Conservation (phyloP, 176 grass and related monocot genomes). For the sorghum (Sorghum bicolor) region DNA sequence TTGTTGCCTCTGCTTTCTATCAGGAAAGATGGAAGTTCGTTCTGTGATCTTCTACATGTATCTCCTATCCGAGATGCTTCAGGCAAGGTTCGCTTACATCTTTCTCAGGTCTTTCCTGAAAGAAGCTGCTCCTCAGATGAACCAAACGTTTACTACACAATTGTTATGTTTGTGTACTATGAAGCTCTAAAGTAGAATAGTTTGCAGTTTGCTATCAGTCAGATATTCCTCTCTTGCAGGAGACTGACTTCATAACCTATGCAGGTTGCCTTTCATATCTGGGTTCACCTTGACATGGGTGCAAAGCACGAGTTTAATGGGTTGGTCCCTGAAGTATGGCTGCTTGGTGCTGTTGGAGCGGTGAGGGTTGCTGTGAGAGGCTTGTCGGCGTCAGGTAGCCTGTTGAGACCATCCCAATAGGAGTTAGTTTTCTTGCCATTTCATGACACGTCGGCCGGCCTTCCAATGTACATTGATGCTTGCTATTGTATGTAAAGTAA, state of each 20-base stretch:
- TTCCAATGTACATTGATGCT: constrained; percentile 15
- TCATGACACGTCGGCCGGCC: not conserved
- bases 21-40: constrained; percentile 89
- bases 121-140: not conserved
- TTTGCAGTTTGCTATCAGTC: not conserved
- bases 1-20: constrained; percentile 20
- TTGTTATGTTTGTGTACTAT: not conserved
- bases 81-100: constrained; percentile 69
- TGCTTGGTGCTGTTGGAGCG: constrained; percentile 74
- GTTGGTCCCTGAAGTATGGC: constrained; percentile 63
- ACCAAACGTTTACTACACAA: not conserved
- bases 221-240: not conserved
- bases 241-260: not conserved
- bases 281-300: constrained; percentile 70
- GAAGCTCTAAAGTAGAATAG: not conserved
- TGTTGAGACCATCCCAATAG: constrained; percentile 60
- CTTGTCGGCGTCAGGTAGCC: constrained; percentile 56
- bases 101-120: constrained; percentile 21
- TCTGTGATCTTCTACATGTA: constrained; percentile 76
- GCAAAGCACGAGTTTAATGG: constrained; percentile 50
- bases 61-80: constrained; percentile 87
- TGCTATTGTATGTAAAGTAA: constrained; percentile 43
- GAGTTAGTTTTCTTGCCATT: not conserved
- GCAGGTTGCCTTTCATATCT: constrained; percentile 80
- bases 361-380: constrained; percentile 83